These are phyloP conservation scores for Marchantia paleacea DNA, from an alignment of 225 moss, liverwort and hornwort genomes.

Conservation along the genomic window DNA sequence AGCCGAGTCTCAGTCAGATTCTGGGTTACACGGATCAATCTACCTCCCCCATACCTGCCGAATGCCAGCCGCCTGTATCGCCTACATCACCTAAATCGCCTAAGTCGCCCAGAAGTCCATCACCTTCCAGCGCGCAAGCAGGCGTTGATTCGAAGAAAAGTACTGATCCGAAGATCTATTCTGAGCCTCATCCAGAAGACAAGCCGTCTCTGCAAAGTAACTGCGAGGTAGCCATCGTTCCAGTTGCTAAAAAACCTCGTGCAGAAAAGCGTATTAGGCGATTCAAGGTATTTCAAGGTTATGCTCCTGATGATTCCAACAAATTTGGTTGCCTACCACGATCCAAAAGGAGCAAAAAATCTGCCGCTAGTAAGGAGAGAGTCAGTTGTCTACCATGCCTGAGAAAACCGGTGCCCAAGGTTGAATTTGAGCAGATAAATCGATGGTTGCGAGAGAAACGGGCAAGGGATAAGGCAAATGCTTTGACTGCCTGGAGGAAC, in stretches of 20 bases:
- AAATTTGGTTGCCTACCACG: neutral
- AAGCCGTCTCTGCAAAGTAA: neutral
- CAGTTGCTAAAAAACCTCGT: neutral
- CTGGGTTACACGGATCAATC: neutral
- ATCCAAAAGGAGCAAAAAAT: neutral
- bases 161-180: neutral
- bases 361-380: neutral
- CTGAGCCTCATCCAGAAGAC: neutral
- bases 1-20: neutral
- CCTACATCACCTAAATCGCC: neutral
- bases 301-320: neutral
- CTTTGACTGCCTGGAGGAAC: slow-evolving; percentile 2
- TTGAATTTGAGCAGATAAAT: slow-evolving; percentile 5
- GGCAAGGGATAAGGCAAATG: neutral
- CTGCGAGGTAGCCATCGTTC: neutral
- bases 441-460: neutral
- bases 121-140: neutral
- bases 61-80: neutral
- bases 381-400: neutral
- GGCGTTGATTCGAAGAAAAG: neutral
- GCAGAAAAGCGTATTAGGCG: neutral
- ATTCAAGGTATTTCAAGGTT: neutral
- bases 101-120: neutral
- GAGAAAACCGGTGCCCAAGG: neutral
- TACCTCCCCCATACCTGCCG: neutral